Evolutionary conservation across 331 rosid genomes (phyloP).

Genomic region (Phaseolus coccineus): DNA sequence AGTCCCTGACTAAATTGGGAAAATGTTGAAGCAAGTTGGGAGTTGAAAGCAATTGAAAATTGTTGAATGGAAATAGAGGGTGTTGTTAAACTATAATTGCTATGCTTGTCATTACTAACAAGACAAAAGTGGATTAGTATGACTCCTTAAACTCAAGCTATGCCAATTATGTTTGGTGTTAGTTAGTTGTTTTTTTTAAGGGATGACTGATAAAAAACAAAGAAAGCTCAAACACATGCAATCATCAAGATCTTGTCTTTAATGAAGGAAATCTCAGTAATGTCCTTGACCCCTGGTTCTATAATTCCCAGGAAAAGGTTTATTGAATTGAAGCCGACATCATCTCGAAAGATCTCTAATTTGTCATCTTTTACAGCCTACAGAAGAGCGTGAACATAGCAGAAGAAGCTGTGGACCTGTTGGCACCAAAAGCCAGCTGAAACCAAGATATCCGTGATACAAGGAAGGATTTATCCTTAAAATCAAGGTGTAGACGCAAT

Average conservation of each 20-base stretch:
- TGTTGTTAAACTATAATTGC: neutral
- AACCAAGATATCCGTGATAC: constrained; percentile 48
- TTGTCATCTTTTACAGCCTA: constrained; percentile 39
- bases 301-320: constrained; percentile 18
- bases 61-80: constrained; percentile 7
- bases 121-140: constrained; percentile 29
- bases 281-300: neutral
- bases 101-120: neutral
- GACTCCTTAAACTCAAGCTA: constrained; percentile 12
- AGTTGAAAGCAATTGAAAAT: constrained; percentile 1
- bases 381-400: constrained; percentile 22
- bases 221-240: constrained; percentile 23
- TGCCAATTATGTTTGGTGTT: constrained; percentile 29
- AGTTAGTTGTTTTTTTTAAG: constrained; percentile 5
- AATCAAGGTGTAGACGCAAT: constrained; percentile 21
- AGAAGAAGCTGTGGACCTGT: constrained; percentile 17
- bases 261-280: constrained; percentile 39
- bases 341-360: constrained; percentile 44
- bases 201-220: neutral
- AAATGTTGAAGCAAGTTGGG: neutral
- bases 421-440: constrained; percentile 16
- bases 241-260: constrained; percentile 32
- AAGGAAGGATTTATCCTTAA: constrained; percentile 20
- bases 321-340: constrained; percentile 31
- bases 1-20: neutral